These are phyloP conservation scores for Aspergillus indologenus DNA, from an alignment of 495 filamentous ascomycete species.

Conservation along the genomic window DNA sequence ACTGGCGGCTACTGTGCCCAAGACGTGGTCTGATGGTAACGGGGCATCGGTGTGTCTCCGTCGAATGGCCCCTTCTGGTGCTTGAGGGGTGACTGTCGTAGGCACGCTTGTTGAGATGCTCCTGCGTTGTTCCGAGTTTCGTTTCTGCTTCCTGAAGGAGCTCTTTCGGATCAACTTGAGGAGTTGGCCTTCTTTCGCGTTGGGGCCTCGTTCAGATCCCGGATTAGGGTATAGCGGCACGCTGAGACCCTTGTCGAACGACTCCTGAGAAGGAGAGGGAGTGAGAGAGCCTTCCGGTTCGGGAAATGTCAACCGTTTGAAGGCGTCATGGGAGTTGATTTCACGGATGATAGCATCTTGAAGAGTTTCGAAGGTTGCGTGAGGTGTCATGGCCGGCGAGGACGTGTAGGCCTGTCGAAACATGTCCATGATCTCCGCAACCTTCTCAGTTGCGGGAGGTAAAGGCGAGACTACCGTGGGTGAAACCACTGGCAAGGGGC, in stretches of 20 bases:
- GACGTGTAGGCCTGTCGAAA: constrained; percentile 41
- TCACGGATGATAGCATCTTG: constrained; percentile 48
- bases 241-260: constrained; percentile 20
- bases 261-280: constrained; percentile 28
- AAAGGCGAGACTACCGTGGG: constrained; percentile 25
- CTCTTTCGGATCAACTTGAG: constrained; percentile 32
- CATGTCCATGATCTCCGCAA: constrained; percentile 44
- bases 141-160: constrained; percentile 35
- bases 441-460: constrained; percentile 24
- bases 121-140: constrained; percentile 29
- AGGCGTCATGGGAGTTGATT: constrained; percentile 49
- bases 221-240: constrained; percentile 5
- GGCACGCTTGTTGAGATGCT: constrained; percentile 37
- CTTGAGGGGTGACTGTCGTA: constrained; percentile 21
- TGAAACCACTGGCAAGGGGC: constrained; percentile 31
- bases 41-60: constrained; percentile 45
- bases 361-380: constrained; percentile 43
- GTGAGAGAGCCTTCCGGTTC: constrained; percentile 37
- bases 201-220: constrained; percentile 22
- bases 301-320: constrained; percentile 37
- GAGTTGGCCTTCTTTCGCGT: constrained; percentile 28
- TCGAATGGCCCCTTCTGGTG: constrained; percentile 21
- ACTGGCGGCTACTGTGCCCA: constrained; percentile 22
- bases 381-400: constrained; percentile 27
- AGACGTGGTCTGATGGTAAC: constrained; percentile 32